Base-by-base conservation (phyloP, 23 red algal genomes). In the Gracilaria domingensis region DNA sequence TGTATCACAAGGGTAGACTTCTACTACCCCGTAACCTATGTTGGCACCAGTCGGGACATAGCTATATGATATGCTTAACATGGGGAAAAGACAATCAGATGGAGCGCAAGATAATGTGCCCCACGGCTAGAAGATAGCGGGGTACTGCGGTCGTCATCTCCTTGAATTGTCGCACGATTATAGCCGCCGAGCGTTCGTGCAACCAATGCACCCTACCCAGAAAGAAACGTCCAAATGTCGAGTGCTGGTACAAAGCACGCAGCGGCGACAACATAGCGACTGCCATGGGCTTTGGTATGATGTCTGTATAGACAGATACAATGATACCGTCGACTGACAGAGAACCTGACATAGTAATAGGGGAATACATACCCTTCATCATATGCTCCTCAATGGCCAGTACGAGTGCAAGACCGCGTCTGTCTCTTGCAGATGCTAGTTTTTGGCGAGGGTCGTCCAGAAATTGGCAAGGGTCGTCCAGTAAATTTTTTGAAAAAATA, bases 361-460 rank as follows among this genome's bases (percentile, higher is more conserved):
- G 81, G 47, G 81, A 65, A 67, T 69, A 85, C 81, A 85, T 85
- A 32, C 81, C 81, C 5, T 29, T 38, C 81, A 85, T 85, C 17
- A 85, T 32, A 11, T 85, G 59, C 12, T 47, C 59, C 51, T 85
- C 81, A 65, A 85, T n/a, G 11, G 29, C 55, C 18, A 34, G 26
- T 12, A 85, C 81, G 8, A n/a, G n/a, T n/a, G n/a, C n/a, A n/a
- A n/a, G n/a, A n/a, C n/a, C n/a, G n/a, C n/a, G n/a, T n/a, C n/a
- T n/a, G n/a, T n/a, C n/a, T n/a, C n/a, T n/a, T n/a, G n/a, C n/a
- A n/a, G n/a, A n/a, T n/a, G n/a, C n/a, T n/a, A n/a, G n/a, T n/a
- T n/a, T n/a, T n/a, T n/a, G n/a, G n/a, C n/a, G n/a, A n/a, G n/a
- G n/a, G n/a, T n/a, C n/a, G n/a, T n/a, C n/a, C n/a, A n/a, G n/a